Conservation (phyloP, 192 early-diverging fungal species). For the Rhizophagus prolifer region DNA sequence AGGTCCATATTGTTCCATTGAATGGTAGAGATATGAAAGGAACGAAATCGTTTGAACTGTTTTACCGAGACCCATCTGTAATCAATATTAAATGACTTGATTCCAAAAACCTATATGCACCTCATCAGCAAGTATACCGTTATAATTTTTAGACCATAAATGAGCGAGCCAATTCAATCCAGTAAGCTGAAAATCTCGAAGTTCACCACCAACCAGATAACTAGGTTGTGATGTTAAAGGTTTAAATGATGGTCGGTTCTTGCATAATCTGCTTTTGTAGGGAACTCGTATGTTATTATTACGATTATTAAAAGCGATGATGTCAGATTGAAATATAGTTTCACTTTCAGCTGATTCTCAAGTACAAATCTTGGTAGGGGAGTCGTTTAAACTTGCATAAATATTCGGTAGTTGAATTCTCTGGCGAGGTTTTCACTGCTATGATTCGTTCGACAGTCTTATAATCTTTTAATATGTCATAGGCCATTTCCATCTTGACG, state of each 20-base stretch:
- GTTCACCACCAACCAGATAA: slow-evolving; percentile 80
- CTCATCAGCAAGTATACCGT: slow-evolving; percentile 97
- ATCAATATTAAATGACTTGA: slow-evolving; percentile 64
- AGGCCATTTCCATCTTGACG: slow-evolving; percentile 78
- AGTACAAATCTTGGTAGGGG: slow-evolving; percentile 83
- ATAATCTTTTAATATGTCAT: slow-evolving; percentile 81
- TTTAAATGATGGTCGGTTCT: slow-evolving; percentile 76
- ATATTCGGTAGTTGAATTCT: slow-evolving; percentile 72
- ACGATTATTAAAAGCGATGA: slow-evolving; percentile 85
- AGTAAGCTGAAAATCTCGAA: slow-evolving; percentile 94
- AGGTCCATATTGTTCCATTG: slow-evolving; percentile 84
- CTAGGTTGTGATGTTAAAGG: slow-evolving; percentile 74
- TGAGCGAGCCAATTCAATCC: slow-evolving; percentile 97
- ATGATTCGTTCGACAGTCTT: slow-evolving; percentile 88
- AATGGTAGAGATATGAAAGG: slow-evolving; percentile 85
- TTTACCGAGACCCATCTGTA: slow-evolving; percentile 88
- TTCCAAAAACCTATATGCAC: slow-evolving; percentile 69
- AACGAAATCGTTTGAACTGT: slow-evolving; percentile 97
- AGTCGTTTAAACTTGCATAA: slow-evolving; percentile 91
- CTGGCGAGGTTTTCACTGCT: slow-evolving; percentile 53
- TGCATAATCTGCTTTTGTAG: slow-evolving; percentile 58
- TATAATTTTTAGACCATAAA: slow-evolving; percentile 92
- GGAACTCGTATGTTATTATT: slow-evolving; percentile 73
- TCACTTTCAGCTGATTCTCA: slow-evolving; percentile 76
- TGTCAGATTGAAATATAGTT: slow-evolving; percentile 75